These are phyloP conservation scores for Clarireedia monteithiana DNA, from an alignment of 2,329 filamentous ascomycete genomes.

Conservation along the genomic window DNA sequence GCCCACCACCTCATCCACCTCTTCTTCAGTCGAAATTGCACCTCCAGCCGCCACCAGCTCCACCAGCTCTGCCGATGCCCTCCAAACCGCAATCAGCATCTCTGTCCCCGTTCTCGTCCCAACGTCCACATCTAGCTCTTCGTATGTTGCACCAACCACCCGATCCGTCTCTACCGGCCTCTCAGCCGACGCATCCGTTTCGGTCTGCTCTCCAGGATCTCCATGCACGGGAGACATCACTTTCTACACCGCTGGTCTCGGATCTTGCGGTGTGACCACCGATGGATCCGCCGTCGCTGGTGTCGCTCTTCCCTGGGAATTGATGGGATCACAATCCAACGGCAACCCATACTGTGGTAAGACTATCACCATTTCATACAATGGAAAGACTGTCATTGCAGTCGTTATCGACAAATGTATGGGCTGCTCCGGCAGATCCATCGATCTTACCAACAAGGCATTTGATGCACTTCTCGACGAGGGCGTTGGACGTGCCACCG, in stretches of 20 bases:
- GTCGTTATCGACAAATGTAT: conserved; percentile 68
- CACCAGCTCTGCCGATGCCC: conserved; percentile 1
- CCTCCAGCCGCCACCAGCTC: conserved; percentile 12
- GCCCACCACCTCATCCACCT: conserved; percentile 9
- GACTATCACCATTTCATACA: conserved; percentile 60
- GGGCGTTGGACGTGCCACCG: conserved; percentile 34
- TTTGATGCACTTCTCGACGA: conserved; percentile 37
- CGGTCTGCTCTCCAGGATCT: conserved; percentile 28
- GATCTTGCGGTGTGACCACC: conserved; percentile 60
- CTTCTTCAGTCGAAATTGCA: conserved; percentile 23
- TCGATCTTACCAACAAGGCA: conserved; percentile 47
- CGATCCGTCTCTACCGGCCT: conserved; percentile 9
- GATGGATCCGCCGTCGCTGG: conserved; percentile 48
- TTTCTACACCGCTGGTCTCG: conserved; percentile 63
- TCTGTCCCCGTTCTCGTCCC: conserved; percentile 1
- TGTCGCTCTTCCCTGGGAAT: conserved; percentile 56
- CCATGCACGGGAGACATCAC: conserved; percentile 58
- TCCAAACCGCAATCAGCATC: background rate
- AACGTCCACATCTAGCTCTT: background rate
- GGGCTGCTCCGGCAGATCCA: conserved; percentile 48
- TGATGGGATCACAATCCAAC: conserved; percentile 61
- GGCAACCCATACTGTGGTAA: conserved; percentile 63
- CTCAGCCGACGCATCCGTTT: conserved; percentile 16
- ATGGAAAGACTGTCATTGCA: conserved; percentile 47
- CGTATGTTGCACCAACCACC: conserved; percentile 5